Conservation (phyloP, 805 yeast genomes). For the Monosporozyma aerobia region DNA sequence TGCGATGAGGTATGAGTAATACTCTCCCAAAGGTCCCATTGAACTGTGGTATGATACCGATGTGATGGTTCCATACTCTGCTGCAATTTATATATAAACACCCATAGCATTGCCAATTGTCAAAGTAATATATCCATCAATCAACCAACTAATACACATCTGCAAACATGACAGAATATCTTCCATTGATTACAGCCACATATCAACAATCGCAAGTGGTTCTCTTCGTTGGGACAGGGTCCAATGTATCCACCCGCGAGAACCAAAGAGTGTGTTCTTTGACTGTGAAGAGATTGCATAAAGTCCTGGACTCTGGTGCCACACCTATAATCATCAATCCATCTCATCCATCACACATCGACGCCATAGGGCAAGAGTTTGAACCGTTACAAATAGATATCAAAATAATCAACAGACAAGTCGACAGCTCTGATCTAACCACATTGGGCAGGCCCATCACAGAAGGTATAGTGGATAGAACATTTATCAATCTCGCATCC, state of each 20-base stretch:
- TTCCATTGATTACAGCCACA: slow-evolving; percentile 35
- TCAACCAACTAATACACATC: no score
- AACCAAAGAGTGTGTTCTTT: slow-evolving; percentile 4
- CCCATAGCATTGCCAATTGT: no score
- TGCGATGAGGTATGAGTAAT: no score
- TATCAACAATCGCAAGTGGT: slow-evolving; percentile 45
- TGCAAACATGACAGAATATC: no score
- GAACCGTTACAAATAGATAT: slow-evolving; percentile 23
- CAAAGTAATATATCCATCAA: no score
- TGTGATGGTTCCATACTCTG: no score
- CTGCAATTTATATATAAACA: no score
- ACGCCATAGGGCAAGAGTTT: slow-evolving; percentile 16
- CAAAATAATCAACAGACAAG: slow-evolving; percentile 27
- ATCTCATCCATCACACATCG: slow-evolving; percentile 19
- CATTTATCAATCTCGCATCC: slow-evolving; percentile 49
- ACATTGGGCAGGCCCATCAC: slow-evolving; percentile 55
- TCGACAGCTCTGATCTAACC: slow-evolving; percentile 38
- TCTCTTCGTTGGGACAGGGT: slow-evolving; percentile 43
- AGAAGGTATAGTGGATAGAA: slow-evolving; percentile 60
- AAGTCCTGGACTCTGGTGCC: slow-evolving; percentile 48
- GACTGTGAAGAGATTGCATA: slow-evolving; percentile 39
- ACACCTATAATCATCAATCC: slow-evolving; percentile 38
- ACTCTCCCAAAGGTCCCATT: not conserved
- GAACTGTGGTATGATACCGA: no score
- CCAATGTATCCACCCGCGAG: slow-evolving; percentile 4